Base-by-base conservation (phyloP, 345 rosid genomes). In the Abelmoschus esculentus region DNA sequence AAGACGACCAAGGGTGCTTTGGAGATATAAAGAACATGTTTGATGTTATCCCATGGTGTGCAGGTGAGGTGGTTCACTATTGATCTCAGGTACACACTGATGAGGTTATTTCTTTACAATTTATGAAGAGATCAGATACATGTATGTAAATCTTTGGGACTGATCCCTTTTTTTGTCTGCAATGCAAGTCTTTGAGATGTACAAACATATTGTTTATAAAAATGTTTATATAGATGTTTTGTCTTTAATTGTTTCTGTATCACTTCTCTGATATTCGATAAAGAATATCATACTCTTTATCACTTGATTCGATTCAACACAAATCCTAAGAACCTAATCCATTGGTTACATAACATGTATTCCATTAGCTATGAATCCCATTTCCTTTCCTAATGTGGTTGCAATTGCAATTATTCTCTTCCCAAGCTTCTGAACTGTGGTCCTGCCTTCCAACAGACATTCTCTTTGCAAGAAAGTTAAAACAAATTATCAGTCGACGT, bases 131-230 rank as follows among this genome's bases (percentile, higher is more conserved):
- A 67, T 72, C 73, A 58, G 78, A 53, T 74, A 74, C 77, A 10
- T 83, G 83, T 81, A 10, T 83, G 83, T 81, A 77, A 31, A 31
- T 40, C 66, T 44, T 36, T 73, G 77, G 77, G 75, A 74, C 38
- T 7, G 10, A 17, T 42, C 40, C 1, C 6, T 73, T 28, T 54
- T 5, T 54, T 36, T 36, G 6, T 36, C 6, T 36, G 38, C 5
- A 5, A 0, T 34, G 40, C 40, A 4, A 36, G 40, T 36, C 76
- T 46, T 73, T 75, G 74, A 61, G 52, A 69, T 80, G 82, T 82
- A 78, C 62, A 82, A 36, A 36, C 40, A 36, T 2, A 31, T 31
- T 31, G 32, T 31, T 31, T 36, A 36, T 36, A 36, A 36, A 36
- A 6, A 36, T 36, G 14, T 46, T 46, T 46, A 46, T 46, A 3